A percentile compares a stretch with the other conserved stretches of the same genome.
Evolutionary conservation across 495 filamentous ascomycete species (phyloP).

Genomic region (Aeminium ludgeri): DNA sequence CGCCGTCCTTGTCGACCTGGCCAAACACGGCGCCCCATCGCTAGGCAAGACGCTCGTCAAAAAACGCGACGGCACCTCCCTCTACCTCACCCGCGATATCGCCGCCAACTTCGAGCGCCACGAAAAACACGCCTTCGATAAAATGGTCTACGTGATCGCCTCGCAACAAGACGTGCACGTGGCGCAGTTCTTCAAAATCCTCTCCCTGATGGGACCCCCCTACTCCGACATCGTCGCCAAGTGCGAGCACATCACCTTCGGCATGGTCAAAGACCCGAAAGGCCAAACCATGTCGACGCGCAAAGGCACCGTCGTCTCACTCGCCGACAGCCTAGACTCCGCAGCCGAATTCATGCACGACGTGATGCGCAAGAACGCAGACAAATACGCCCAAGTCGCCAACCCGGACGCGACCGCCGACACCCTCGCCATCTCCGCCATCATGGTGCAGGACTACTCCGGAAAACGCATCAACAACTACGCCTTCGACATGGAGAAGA

Average conservation of each 20-base stretch:
- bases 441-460: slow-evolving; percentile 59
- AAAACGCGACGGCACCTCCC: slow-evolving; percentile 49
- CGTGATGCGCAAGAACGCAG: slow-evolving; percentile 47
- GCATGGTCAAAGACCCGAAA: slow-evolving; percentile 42
- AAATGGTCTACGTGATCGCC: slow-evolving; percentile 62
- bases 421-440: slow-evolving; percentile 44
- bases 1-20: slow-evolving; percentile 76
- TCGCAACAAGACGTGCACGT: slow-evolving; percentile 58
- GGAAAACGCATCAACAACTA: slow-evolving; percentile 53
- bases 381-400: slow-evolving; percentile 47
- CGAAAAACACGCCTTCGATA: slow-evolving; percentile 49
- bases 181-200: slow-evolving; percentile 53
- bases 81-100: slow-evolving; percentile 60
- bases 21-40: slow-evolving; percentile 50
- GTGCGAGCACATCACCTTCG: slow-evolving; percentile 58
- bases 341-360: slow-evolving; percentile 56
- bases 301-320: slow-evolving; percentile 52
- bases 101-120: slow-evolving; percentile 47
- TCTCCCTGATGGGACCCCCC: slow-evolving; percentile 45
- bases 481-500: slow-evolving; percentile 48
- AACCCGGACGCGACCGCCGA: slow-evolving; percentile 38
- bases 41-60: slow-evolving; percentile 52
- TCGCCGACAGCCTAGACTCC: slow-evolving; percentile 49
- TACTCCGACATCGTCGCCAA: slow-evolving; percentile 39
- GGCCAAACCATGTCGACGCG: slow-evolving; percentile 41